Evolutionary conservation across 2,329 filamentous ascomycete species (phyloP).

Genomic region (Magnaporthiopsis incrustans): DNA sequence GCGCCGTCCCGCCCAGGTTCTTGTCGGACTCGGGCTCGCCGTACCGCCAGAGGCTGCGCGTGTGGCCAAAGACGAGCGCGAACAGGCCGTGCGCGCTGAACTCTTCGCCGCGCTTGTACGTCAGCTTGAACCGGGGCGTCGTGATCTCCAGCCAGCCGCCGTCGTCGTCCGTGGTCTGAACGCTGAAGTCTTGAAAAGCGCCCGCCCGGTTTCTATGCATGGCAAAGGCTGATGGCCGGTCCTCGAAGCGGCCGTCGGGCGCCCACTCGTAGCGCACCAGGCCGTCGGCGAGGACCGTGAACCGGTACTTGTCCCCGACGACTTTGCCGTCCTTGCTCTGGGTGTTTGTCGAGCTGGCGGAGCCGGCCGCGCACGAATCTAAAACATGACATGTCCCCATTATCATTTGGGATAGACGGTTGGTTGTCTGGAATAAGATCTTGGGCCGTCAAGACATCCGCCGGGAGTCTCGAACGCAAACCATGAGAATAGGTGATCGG

Average conservation of each 20-base stretch:
- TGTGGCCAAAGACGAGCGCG: constrained; percentile 34
- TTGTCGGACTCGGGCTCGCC: constrained; percentile 17
- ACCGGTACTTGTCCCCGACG: constrained; percentile 40
- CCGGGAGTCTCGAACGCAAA: not conserved
- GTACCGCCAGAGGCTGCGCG: constrained; percentile 41
- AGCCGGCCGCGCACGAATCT: not conserved
- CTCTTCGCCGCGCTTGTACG: constrained; percentile 46
- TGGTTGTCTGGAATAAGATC: no score
- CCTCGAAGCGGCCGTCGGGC: constrained; percentile 50
- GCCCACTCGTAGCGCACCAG: constrained; percentile 57
- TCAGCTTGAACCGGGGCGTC: constrained; percentile 45
- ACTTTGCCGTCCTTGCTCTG: constrained; percentile 19
- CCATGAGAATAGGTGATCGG: not conserved
- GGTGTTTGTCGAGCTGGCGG: no score
- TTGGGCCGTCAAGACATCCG: no score
- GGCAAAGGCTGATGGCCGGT: constrained; percentile 55
- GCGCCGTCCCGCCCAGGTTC: constrained; percentile 28
- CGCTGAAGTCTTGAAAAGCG: constrained; percentile 35
- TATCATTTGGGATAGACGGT: not conserved
- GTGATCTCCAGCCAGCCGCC: constrained; percentile 42
- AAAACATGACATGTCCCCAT: not conserved
- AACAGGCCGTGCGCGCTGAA: constrained; percentile 44
- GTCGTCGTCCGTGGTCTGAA: constrained; percentile 19
- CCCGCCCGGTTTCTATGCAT: constrained; percentile 33
- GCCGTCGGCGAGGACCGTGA: constrained; percentile 48